Evolutionary conservation across 345 rosid species (phyloP), one percentile per base, ranked within the genome.

Genomic region (Geranium brycei): DNA sequence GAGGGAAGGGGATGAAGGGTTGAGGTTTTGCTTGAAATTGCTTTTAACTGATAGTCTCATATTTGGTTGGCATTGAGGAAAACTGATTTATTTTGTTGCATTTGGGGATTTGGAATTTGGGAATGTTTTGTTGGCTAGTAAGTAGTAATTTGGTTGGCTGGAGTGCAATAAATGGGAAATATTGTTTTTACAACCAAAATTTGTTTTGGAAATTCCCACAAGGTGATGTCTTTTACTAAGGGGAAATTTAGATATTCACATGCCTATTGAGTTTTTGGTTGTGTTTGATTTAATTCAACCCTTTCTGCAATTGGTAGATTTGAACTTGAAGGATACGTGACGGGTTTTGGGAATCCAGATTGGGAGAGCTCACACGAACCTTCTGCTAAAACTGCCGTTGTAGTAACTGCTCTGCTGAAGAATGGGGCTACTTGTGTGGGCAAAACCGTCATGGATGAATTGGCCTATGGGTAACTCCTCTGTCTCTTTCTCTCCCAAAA

Each of bases 351-450:
- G 71, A 81, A 77, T 83, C 88, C 86, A 5, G 87, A 81, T 17
- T 92, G 98, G 98, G 72, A 66, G 72, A 80, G 78, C 63, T 81
- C 90, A n/a, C 98, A 87, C 70, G 85, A 79, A 59, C 75, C 77
- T 57, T 90, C 96, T 3, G 86, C 73, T 65, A 80, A 81, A 67
- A 92, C 89, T 1, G 96, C 96, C 1, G 75, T 79, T 14, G 93
- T 66, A 8, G 84, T 92, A 12, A 86, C 91, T 12, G 70, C 83
- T 30, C 80, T 92, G 32, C 77, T 89, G 77, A 83, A 80, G 72
- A 82, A 79, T 71, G 98, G 96, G 62, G 98, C 98, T 72, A 83
- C 87, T 73, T 92, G 98, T 76, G 80, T 87, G 71, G 98, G 88
- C 71, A 87, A 81, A 77, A 89, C 98, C 16, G 81, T 92, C 64